Evolutionary conservation across 2,329 filamentous ascomycete genomes (phyloP).

Genomic region (Chrysoporthe puriensis): DNA sequence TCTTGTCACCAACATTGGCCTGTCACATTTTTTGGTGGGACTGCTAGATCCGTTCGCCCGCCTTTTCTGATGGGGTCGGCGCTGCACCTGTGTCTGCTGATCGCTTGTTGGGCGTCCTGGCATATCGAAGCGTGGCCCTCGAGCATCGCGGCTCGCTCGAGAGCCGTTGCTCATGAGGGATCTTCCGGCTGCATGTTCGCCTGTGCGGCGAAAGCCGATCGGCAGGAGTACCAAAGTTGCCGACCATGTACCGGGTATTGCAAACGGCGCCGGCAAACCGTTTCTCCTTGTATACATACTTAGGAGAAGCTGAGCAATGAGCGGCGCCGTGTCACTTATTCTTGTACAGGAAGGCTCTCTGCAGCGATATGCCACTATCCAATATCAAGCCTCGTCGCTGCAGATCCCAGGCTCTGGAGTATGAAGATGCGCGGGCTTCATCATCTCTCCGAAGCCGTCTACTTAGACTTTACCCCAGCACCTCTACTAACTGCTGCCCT

Average conservation of each 20-base stretch:
- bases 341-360: background rate
- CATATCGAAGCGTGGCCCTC: background rate
- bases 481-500: background rate
- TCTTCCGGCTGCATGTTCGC: background rate
- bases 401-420: background rate
- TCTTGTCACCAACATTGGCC: background rate
- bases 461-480: background rate
- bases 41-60: background rate
- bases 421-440: background rate
- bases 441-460: background rate
- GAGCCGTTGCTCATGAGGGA: no score
- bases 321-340: background rate
- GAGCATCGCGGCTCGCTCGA: background rate
- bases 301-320: background rate
- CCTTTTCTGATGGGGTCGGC: background rate
- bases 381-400: background rate
- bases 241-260: background rate
- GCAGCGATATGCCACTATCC: background rate
- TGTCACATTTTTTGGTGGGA: slow-evolving; percentile 1
- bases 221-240: background rate
- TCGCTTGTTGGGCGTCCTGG: background rate
- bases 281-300: background rate
- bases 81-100: background rate
- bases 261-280: background rate
- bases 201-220: background rate